Base-by-base conservation (phyloP, 2,329 filamentous ascomycete species). In the Xylaria sp. region DNA sequence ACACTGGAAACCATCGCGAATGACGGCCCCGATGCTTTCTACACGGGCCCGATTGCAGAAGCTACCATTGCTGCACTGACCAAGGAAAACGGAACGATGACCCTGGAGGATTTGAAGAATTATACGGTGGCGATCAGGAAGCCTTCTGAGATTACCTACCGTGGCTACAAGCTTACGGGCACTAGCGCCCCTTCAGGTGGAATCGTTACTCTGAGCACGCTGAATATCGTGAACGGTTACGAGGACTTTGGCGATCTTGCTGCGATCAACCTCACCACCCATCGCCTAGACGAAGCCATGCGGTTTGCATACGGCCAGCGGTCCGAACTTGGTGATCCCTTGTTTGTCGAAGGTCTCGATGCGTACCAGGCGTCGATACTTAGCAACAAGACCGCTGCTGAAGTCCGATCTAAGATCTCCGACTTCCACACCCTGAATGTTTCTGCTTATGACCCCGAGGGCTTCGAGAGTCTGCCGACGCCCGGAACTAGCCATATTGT, bases 281-380 rank as follows among this genome's bases (percentile, higher is more conserved):
- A 97, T 77, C 85, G 91, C 0, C 82, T 97, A n/a, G 90, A 95
- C 71, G 94, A 97, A 82, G 91, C 93, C 1, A 91, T 97, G 68
- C 85, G 92, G 8, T 97, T 94, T 76, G 92, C 90, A 0, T 97
- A 97, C 74, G 94, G 91, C 1, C 81, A 91, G 83, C 88, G 93
- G 60, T 86, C 88, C 1, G 67, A 92, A 39, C 85, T 97, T 0
- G 94, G 93, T 1, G 94, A 97, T 73, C 94, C 94, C 0, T 82
- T 82, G 0, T 97, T 92, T 74, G 87, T 94, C 7, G 75, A 79
- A 0, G 82, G 86, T 0, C 86, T 91, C 12, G 82, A 92, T 52
- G 82, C 86, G 15, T 86, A 87, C 62, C 92, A 92, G 72, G 83
- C 91, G 70, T 75, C 85, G 1, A 85, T 90, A 74, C 90, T 96